These are phyloP conservation scores for Alternaria arborescens DNA, from an alignment of 2,329 filamentous ascomycete genomes.

Conservation along the genomic window DNA sequence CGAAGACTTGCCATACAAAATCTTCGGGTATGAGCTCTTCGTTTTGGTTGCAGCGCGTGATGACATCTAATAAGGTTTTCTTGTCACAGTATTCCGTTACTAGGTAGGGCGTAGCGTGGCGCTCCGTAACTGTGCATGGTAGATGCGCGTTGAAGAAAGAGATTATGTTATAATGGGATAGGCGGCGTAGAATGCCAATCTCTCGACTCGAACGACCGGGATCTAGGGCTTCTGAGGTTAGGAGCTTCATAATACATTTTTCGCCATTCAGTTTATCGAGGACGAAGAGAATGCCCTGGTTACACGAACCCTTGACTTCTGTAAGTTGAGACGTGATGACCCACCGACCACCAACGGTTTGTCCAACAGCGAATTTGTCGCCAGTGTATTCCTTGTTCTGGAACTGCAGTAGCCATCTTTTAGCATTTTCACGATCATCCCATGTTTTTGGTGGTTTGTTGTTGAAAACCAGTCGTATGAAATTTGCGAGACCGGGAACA, in stretches of 20 bases:
- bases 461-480: not conserved
- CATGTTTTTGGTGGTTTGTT: not conserved
- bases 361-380: not conserved
- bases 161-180: not conserved
- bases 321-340: not conserved
- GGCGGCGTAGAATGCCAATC: not conserved
- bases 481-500: not conserved
- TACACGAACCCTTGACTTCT: not conserved
- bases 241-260: not conserved
- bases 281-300: not conserved
- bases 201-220: not conserved
- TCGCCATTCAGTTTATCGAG: not conserved
- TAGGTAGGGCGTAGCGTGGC: not conserved
- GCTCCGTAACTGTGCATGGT: not conserved
- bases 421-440: not conserved
- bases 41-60: not conserved
- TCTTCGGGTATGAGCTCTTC: not conserved
- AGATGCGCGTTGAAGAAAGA: not conserved
- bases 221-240: not conserved
- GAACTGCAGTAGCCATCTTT: not conserved
- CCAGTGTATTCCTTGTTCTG: not conserved
- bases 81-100: not conserved
- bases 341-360: not conserved
- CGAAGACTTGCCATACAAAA: slow-evolving; percentile 6
- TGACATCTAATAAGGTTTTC: not conserved